Percentiles rank a stretch among this genome's conserved stretches.
Evolutionary conservation across 106 monocot genomes (phyloP).

Genomic region (Dioscorea alata): DNA sequence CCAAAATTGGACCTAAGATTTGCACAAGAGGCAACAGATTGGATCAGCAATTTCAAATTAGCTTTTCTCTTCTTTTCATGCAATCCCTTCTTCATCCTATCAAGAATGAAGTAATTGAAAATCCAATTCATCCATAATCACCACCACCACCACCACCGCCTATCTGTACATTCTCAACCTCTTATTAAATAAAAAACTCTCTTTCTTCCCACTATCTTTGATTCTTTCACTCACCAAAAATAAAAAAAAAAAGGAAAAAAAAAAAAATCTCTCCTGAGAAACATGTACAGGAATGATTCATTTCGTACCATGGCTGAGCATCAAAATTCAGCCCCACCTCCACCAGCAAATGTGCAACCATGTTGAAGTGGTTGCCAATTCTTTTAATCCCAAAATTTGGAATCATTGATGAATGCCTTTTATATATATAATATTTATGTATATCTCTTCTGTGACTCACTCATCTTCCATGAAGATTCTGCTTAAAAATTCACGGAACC

Average conservation of each 20-base stretch:
- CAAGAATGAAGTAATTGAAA: neutral
- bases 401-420: too few species aligned
- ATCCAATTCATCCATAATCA: constrained; percentile 27
- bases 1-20: neutral
- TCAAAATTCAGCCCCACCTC: constrained; percentile 15
- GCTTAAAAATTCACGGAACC: constrained; percentile 51
- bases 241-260: constrained; percentile 7
- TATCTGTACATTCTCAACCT: constrained; percentile 33
- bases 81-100: too few species aligned
- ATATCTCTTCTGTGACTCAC: constrained; percentile 3
- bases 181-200: constrained; percentile 16
- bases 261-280: constrained; percentile 1
- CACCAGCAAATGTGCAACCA: neutral
- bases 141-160: constrained; percentile 10
- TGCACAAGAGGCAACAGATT: constrained; percentile 7
- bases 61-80: too few species aligned
- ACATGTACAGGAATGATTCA: neutral
- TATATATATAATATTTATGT: neutral
- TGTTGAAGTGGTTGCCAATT: too few species aligned
- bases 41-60: too few species aligned
- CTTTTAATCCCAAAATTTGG: neutral
- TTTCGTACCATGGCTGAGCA: constrained; percentile 16
- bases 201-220: constrained; percentile 1
- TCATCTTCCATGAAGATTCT: constrained; percentile 34
- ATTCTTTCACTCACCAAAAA: constrained; percentile 4